A percentile compares a stretch with the other conserved stretches of the same genome.
phyloP scores from a whole-genome alignment of 805 yeast species.

The Zygoascus biomembranicola region DNA sequence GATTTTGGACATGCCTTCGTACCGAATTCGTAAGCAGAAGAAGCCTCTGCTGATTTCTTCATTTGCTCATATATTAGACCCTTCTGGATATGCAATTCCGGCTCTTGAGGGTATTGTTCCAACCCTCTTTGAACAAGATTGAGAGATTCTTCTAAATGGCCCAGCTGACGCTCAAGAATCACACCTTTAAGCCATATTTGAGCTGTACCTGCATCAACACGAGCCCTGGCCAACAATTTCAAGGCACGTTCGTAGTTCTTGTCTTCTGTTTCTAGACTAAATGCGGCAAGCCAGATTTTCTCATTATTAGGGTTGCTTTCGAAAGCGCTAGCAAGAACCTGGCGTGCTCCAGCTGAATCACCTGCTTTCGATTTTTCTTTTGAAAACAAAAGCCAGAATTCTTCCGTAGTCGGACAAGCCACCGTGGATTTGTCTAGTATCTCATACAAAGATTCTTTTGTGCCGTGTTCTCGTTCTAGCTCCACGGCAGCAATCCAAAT shows the following conservation, averaged over 20 bases:
- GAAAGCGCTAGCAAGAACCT: conserved; percentile 43
- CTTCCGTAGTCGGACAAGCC: conserved; percentile 40
- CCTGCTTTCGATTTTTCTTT: conserved; percentile 53
- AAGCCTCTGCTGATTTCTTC: conserved; percentile 33
- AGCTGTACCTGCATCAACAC: conserved; percentile 33
- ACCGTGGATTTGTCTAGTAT: conserved; percentile 48
- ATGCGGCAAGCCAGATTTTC: conserved; percentile 62
- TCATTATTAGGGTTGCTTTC: conserved; percentile 38
- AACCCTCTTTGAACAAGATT: conserved; percentile 40
- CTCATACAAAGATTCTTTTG: conserved; percentile 29
- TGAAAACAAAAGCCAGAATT: conserved; percentile 61
- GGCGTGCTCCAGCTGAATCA: conserved; percentile 45
- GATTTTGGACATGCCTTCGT: conserved; percentile 39
- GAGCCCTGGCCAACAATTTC: conserved; percentile 34
- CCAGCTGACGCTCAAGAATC: conserved; percentile 38
- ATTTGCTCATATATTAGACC: conserved; percentile 43
- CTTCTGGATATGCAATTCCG: conserved; percentile 52
- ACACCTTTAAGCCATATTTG: conserved; percentile 58
- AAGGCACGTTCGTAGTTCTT: conserved; percentile 32
- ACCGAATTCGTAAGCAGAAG: conserved; percentile 42
- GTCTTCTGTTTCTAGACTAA: conserved; percentile 49
- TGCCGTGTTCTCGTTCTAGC: conserved; percentile 24
- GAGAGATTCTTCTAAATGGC: conserved; percentile 32
- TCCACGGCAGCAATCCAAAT: conserved; percentile 22
- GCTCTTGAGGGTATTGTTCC: conserved; percentile 38